A percentile compares a stretch with the other conserved stretches of the same genome.
Conservation (phyloP, 108 stramenopile species). For the Cyclotella sp. region DNA sequence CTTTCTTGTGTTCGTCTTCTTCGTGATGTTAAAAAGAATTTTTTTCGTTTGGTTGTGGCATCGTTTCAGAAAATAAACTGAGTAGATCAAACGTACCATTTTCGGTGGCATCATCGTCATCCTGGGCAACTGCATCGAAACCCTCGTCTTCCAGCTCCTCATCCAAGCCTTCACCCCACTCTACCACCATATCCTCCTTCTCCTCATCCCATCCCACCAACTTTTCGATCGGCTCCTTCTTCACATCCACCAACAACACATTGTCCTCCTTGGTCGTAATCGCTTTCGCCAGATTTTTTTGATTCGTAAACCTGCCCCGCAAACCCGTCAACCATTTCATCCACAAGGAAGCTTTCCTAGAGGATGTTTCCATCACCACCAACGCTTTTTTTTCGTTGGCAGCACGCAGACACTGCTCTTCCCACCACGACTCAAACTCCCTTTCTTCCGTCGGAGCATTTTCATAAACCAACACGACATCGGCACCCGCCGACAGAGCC, state of each 20-base stretch:
- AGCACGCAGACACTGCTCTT: slow-evolving; percentile 12
- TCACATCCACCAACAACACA: slow-evolving; percentile 40
- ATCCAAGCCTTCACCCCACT: not conserved
- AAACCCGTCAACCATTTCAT: slow-evolving; percentile 1
- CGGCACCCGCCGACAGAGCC: slow-evolving; percentile 47
- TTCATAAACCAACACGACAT: slow-evolving; percentile 28
- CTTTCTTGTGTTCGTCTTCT: not conserved
- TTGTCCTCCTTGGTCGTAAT: slow-evolving; percentile 43
- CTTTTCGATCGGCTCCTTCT: slow-evolving; percentile 39
- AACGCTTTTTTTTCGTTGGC: slow-evolving; percentile 33
- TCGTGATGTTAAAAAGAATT: not conserved
- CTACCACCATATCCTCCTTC: slow-evolving; percentile 2
- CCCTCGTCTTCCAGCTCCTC: slow-evolving; percentile 9
- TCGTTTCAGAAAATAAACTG: not conserved
- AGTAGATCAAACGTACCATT: not conserved
- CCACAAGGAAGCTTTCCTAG: slow-evolving; percentile 20
- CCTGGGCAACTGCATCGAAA: not conserved
- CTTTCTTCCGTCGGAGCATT: slow-evolving; percentile 21
- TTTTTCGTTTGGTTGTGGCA: not conserved
- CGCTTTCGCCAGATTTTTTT: slow-evolving; percentile 56
- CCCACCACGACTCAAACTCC: slow-evolving; percentile 49
- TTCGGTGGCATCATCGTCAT: slow-evolving; percentile 15
- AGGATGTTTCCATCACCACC: slow-evolving; percentile 40
- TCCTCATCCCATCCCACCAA: slow-evolving; percentile 21
- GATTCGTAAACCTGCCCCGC: slow-evolving; percentile 36